Percentiles rank a stretch among this genome's conserved stretches.
Conservation (phyloP, 2,329 filamentous ascomycete genomes). For the Penicillium sp. region DNA sequence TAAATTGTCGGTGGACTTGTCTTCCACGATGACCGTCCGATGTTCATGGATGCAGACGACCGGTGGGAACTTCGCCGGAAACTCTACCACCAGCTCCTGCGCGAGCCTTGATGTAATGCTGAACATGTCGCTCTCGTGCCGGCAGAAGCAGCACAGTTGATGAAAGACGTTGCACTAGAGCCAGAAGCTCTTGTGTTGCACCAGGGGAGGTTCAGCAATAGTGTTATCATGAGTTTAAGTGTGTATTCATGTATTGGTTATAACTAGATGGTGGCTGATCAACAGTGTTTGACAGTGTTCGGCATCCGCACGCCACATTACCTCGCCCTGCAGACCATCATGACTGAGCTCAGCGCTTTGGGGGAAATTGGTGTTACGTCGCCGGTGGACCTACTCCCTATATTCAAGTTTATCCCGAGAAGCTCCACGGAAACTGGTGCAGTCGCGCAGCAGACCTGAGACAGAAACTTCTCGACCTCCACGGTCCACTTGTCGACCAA, state of each 20-base stretch:
- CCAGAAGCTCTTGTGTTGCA: slow-evolving; percentile 55
- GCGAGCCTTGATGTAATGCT: slow-evolving; percentile 51
- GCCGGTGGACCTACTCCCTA: slow-evolving; percentile 55
- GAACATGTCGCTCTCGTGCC: slow-evolving; percentile 50
- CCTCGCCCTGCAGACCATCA: slow-evolving; percentile 39
- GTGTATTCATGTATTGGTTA: neutral
- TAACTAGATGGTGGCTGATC: neutral
- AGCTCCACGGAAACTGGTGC: slow-evolving; percentile 47
- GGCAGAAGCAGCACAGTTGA: slow-evolving; percentile 56
- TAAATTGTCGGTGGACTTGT: slow-evolving; percentile 52
- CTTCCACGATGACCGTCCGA: slow-evolving; percentile 52
- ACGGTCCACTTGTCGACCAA: slow-evolving; percentile 38
- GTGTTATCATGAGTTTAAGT: slow-evolving; percentile 50
- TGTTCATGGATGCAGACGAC: slow-evolving; percentile 54
- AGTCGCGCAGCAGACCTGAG: slow-evolving; percentile 42
- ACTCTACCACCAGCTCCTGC: slow-evolving; percentile 52
- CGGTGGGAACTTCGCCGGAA: slow-evolving; percentile 55
- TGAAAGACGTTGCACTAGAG: slow-evolving; percentile 48
- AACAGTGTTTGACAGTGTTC: slow-evolving; percentile 23
- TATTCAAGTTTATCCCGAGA: slow-evolving; percentile 51
- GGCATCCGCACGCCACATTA: slow-evolving; percentile 46
- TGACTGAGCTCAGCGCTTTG: slow-evolving; percentile 44
- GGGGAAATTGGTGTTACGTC: slow-evolving; percentile 56
- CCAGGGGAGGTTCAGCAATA: slow-evolving; percentile 56
- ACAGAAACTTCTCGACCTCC: slow-evolving; percentile 39